Evolutionary conservation across 2,329 filamentous ascomycete species (phyloP).

Genomic region (Arthrobotrys entomopaga): DNA sequence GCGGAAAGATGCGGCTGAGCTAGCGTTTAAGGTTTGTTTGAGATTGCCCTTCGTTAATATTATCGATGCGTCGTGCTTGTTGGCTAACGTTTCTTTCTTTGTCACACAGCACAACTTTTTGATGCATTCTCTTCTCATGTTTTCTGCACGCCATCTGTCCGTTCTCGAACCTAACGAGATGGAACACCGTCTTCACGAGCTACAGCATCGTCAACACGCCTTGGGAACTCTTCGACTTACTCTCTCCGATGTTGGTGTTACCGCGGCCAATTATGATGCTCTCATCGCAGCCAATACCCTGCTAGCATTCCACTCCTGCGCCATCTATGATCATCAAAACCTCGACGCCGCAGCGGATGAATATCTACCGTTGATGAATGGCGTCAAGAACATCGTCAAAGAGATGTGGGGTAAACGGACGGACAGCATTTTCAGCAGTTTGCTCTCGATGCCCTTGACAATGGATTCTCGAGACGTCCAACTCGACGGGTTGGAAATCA

Average conservation of each 20-base stretch:
- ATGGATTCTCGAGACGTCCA: conserved; percentile 47
- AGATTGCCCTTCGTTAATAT: too few relatives aligned
- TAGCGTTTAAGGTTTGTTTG: conserved; percentile 51
- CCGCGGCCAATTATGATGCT: conserved; percentile 50
- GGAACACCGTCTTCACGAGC: conserved; percentile 40
- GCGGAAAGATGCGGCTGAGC: conserved; percentile 47
- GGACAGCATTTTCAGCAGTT: conserved; percentile 38
- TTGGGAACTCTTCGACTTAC: conserved; percentile 44
- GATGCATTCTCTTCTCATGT: conserved; percentile 53
- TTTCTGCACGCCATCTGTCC: conserved; percentile 45
- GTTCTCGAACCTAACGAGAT: conserved; percentile 47
- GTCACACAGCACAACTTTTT: conserved; percentile 49
- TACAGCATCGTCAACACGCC: conserved; percentile 51
- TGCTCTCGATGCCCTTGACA: conserved; percentile 49
- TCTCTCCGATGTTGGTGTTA: conserved; percentile 50
- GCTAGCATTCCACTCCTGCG: conserved; percentile 50
- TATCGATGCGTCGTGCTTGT: background rate
- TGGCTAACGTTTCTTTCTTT: background rate
- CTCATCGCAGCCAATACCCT: conserved; percentile 46
- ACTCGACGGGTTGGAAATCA: conserved; percentile 42
- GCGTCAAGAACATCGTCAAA: conserved; percentile 53
- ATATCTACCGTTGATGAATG: conserved; percentile 49
- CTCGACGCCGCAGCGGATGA: conserved; percentile 42
- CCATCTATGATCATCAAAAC: conserved; percentile 27
- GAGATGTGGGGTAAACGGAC: conserved; percentile 49